phyloP scores from a whole-genome alignment of 257 asterid species.

The Eucommia ulmoides region DNA sequence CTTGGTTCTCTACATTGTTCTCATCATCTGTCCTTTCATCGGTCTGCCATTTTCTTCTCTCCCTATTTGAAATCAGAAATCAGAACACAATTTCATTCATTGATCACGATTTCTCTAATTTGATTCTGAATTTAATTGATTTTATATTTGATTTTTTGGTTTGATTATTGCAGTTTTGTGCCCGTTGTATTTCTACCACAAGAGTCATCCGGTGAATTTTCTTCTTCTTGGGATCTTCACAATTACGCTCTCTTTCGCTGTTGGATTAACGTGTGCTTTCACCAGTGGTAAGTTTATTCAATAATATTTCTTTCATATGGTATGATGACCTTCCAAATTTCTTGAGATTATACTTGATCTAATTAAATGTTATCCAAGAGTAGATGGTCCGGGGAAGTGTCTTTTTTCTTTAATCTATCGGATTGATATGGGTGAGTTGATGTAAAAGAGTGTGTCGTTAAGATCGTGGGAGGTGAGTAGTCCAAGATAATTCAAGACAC shows the following conservation, averaged over 20 bases:
- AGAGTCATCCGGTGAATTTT: conserved; percentile 72
- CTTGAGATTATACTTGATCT: not conserved
- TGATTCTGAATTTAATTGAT: not conserved
- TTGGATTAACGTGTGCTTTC: conserved; percentile 75
- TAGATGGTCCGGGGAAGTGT: too few species aligned
- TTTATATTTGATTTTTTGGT: not conserved
- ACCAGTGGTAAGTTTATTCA: conserved; percentile 36
- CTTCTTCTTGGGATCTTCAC: conserved; percentile 75
- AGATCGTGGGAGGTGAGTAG: too few species aligned
- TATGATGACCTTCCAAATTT: not conserved
- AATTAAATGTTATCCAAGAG: too few species aligned
- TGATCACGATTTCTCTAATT: too few species aligned
- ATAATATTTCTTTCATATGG: not conserved
- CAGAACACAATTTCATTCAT: too few species aligned
- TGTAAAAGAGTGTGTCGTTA: too few species aligned
- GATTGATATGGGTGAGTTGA: too few species aligned
- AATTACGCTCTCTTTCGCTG: conserved; percentile 43
- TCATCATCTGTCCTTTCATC: conserved; percentile 45
- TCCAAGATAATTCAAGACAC: too few species aligned
- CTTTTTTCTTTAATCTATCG: too few species aligned
- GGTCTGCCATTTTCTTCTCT: conserved; percentile 6
- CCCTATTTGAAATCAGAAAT: too few species aligned
- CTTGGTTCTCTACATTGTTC: conserved; percentile 44
- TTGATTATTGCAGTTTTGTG: conserved; percentile 36
- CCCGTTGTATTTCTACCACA: conserved; percentile 57